Evolutionary conservation across 805 yeast species (phyloP).

Genomic region (Candida sithepensis): DNA sequence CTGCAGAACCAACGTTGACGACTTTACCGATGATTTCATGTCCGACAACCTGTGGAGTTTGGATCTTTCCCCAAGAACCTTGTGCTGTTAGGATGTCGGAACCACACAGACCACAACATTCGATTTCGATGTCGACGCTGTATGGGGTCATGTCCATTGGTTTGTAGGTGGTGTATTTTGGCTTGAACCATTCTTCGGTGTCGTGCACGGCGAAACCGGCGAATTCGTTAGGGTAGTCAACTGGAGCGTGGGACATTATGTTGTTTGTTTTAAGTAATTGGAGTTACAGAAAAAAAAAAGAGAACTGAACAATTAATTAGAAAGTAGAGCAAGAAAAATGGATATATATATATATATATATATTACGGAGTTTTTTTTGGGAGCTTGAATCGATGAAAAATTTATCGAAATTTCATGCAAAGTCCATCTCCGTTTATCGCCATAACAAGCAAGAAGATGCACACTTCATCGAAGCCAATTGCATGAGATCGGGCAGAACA

Average conservation of each 20-base stretch:
- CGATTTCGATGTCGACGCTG: slow-evolving; percentile 56
- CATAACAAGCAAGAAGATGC: neutral
- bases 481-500: neutral
- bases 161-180: slow-evolving; percentile 45
- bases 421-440: no score
- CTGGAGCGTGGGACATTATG: slow-evolving; percentile 9
- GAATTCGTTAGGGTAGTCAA: slow-evolving; percentile 51
- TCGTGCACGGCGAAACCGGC: slow-evolving; percentile 53
- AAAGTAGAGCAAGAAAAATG: neutral
- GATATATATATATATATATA: neutral
- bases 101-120: slow-evolving; percentile 68
- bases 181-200: slow-evolving; percentile 51
- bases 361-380: no score
- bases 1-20: slow-evolving; percentile 35
- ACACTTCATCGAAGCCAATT: neutral
- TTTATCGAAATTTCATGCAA: no score
- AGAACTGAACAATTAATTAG: neutral
- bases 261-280: neutral
- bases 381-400: no score
- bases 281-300: neutral
- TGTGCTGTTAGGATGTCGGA: slow-evolving; percentile 52
- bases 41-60: slow-evolving; percentile 45
- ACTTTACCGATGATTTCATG: slow-evolving; percentile 43
- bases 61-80: slow-evolving; percentile 40
- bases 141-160: slow-evolving; percentile 42